These are phyloP conservation scores for Neurospora sp. DNA, from an alignment of 495 filamentous ascomycete genomes.

Conservation along the genomic window DNA sequence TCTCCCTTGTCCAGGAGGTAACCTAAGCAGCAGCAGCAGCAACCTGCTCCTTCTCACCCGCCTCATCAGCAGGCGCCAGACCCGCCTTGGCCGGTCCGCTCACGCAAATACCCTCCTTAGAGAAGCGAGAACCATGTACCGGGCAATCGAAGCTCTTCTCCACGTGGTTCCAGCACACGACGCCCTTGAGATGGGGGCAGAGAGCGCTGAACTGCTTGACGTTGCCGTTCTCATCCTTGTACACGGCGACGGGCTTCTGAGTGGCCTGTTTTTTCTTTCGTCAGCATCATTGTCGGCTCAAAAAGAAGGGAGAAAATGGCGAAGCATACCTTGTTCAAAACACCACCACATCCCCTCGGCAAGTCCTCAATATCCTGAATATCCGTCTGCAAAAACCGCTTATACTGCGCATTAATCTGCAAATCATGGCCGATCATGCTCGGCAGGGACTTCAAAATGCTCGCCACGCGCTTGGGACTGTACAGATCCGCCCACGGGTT, in stretches of 20 bases:
- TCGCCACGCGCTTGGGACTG: conserved; percentile 31
- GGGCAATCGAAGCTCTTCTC: conserved; percentile 49
- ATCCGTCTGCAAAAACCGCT: conserved; percentile 43
- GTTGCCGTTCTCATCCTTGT: conserved; percentile 45
- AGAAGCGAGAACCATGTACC: conserved; percentile 47
- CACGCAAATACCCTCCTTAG: conserved; percentile 40
- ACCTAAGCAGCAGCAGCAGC: not conserved
- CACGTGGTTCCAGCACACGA: conserved; percentile 44
- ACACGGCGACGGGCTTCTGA: conserved; percentile 41
- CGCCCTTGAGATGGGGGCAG: conserved; percentile 47
- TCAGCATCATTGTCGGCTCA: not conserved
- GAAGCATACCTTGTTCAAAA: conserved; percentile 34
- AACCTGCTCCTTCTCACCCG: conserved; percentile 11
- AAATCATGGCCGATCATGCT: conserved; percentile 33
- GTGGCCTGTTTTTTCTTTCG: conserved; percentile 1
- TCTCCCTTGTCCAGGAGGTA: too few species aligned
- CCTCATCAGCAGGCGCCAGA: conserved; percentile 14
- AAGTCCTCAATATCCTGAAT: conserved; percentile 50
- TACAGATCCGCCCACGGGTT: conserved; percentile 44
- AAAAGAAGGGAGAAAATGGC: not conserved
- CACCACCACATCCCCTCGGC: conserved; percentile 35
- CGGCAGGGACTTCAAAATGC: conserved; percentile 23
- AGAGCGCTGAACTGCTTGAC: conserved; percentile 40
- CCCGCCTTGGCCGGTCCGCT: conserved; percentile 40
- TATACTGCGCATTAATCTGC: conserved; percentile 48